A percentile compares a stretch with the other conserved stretches of the same genome.
Evolutionary conservation across 768 basidiomycete genomes (phyloP).

Genomic region (Boletus patriciae): DNA sequence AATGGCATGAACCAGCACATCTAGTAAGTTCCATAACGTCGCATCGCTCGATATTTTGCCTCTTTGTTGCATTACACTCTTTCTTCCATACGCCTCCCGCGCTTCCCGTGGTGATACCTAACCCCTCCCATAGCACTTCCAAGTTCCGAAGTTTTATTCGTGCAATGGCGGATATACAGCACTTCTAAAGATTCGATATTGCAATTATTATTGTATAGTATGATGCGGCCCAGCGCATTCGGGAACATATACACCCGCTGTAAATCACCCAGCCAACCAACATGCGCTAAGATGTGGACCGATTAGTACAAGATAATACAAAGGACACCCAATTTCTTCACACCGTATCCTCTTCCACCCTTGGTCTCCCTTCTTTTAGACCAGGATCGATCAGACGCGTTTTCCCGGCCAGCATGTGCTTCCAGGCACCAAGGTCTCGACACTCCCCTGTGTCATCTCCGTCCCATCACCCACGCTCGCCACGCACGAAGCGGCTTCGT

Average conservation of each 20-base stretch:
- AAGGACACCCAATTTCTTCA: neutral
- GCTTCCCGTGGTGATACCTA: neutral
- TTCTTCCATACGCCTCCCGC: too few relatives aligned
- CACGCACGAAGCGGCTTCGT: neutral
- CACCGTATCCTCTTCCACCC: neutral
- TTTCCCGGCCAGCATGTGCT: conserved; percentile 7
- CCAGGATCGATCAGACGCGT: neutral
- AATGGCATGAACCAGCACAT: neutral
- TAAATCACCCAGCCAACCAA: neutral
- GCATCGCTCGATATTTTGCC: neutral
- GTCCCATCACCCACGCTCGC: neutral
- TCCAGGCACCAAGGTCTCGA: conserved; percentile 5
- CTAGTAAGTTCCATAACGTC: neutral
- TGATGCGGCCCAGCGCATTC: neutral
- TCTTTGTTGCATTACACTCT: too few relatives aligned
- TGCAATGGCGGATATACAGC: neutral
- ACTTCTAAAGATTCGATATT: neutral
- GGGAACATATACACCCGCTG: neutral
- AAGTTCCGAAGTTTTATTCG: too few relatives aligned
- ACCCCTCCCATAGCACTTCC: neutral
- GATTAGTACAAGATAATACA: neutral
- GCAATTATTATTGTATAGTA: neutral
- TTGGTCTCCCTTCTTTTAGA: neutral
- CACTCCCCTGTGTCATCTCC: neutral
- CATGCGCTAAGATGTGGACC: neutral